Conservation (phyloP, 768 basidiomycete species). For the Kwoniella heveanensis region DNA sequence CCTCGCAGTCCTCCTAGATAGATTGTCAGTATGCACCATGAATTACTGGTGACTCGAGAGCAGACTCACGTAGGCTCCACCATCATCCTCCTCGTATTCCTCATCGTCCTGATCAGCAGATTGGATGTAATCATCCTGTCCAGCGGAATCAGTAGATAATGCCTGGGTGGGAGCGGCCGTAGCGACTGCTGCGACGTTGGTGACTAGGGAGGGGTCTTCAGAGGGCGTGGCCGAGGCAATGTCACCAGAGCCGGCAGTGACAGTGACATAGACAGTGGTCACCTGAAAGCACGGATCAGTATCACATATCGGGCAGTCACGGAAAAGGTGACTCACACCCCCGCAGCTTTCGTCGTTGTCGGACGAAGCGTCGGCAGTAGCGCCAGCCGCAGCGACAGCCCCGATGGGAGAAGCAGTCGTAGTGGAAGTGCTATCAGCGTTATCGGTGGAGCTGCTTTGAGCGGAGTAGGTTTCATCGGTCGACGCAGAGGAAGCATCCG, state of each 20-base stretch:
- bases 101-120: not conserved
- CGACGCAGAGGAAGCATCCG: not conserved
- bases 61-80: conserved; percentile 13
- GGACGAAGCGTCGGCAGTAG: conserved; percentile 6
- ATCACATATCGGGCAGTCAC: not conserved
- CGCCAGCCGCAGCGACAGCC: conserved; percentile 10
- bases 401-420: conserved; percentile 12
- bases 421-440: not conserved
- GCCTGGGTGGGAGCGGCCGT: conserved; percentile 1
- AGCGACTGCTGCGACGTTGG: conserved; percentile 16
- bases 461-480: not conserved
- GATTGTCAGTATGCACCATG: not conserved
- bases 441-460: not conserved
- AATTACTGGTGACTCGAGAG: not conserved
- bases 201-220: not conserved
- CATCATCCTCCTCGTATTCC: conserved; percentile 19
- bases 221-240: conserved; percentile 6
- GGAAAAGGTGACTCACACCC: conserved; percentile 25
- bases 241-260: conserved; percentile 16
- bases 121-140: not conserved
- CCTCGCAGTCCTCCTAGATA: conserved; percentile 13
- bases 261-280: conserved; percentile 39
- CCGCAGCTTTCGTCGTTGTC: conserved; percentile 23
- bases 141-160: conserved; percentile 5
- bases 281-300: conserved; percentile 18